Conservation (phyloP, 2,329 filamentous ascomycete species). For the Lasiodiplodia sp. region DNA sequence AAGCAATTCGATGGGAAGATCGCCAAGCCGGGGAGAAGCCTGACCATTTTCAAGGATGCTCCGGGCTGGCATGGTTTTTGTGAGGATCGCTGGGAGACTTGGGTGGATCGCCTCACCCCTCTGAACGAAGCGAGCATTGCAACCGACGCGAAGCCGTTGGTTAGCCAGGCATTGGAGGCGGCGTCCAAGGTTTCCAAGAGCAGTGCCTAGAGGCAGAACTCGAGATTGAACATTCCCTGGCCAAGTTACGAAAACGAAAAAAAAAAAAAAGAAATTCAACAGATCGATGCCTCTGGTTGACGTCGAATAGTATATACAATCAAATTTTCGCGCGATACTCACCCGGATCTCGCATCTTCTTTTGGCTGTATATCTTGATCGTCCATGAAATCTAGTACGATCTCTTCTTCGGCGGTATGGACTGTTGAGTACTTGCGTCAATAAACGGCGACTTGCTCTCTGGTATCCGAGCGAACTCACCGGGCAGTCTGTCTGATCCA, state of each 20-base stretch:
- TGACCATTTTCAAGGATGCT: constrained; percentile 26
- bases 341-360: neutral
- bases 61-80: constrained; percentile 27
- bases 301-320: too few relatives aligned
- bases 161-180: constrained; percentile 5
- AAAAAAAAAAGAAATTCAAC: too few relatives aligned
- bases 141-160: constrained; percentile 11
- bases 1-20: constrained; percentile 30
- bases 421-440: constrained; percentile 31
- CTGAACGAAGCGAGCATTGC: constrained; percentile 13
- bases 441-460: neutral
- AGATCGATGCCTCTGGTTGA: too few relatives aligned
- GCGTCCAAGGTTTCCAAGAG: constrained; percentile 9
- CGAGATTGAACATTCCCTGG: neutral
- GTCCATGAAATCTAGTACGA: constrained; percentile 37
- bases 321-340: too few relatives aligned
- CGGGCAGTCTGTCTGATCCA: constrained; percentile 54
- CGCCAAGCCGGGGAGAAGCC: constrained; percentile 26
- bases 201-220: neutral
- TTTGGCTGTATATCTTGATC: neutral
- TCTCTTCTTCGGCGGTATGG: constrained; percentile 46
- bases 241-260: too few relatives aligned
- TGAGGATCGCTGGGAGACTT: constrained; percentile 28
- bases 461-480: constrained; percentile 19
- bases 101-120: constrained; percentile 10